A percentile compares a stretch with the other conserved stretches of the same genome.
phyloP scores from a whole-genome alignment of 164 flowering plant genomes.

The Aristolochia californica region DNA sequence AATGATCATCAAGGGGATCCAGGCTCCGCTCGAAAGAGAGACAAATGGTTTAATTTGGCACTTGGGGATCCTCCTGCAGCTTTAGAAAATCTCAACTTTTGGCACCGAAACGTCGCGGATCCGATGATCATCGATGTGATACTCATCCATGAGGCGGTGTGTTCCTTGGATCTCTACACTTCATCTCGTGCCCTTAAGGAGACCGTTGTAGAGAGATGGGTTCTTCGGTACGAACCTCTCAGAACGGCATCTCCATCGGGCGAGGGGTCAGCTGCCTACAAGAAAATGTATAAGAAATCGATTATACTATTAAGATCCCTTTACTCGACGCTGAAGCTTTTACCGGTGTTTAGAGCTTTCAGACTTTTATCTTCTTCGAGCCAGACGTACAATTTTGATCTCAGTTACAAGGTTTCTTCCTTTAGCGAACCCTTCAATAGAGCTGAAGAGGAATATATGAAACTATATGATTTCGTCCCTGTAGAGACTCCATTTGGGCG shows the following conservation, averaged over 20 bases:
- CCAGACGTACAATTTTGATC: slow-evolving; percentile 47
- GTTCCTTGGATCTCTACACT: slow-evolving; percentile 8
- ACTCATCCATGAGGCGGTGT: slow-evolving; percentile 41
- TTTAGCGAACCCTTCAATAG: slow-evolving; percentile 55
- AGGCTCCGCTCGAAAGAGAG: slow-evolving; percentile 43
- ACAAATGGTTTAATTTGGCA: slow-evolving; percentile 72
- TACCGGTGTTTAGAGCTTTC: slow-evolving; percentile 65
- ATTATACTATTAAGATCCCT: slow-evolving; percentile 66
- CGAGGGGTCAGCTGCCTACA: slow-evolving; percentile 32
- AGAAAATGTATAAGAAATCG: slow-evolving; percentile 66
- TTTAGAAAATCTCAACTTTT: slow-evolving; percentile 52
- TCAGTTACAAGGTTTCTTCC: slow-evolving; percentile 74
- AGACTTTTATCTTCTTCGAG: slow-evolving; percentile 42
- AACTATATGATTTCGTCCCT: slow-evolving; percentile 45
- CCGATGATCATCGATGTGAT: slow-evolving; percentile 77
- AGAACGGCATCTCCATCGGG: slow-evolving; percentile 24
- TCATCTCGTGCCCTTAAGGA: slow-evolving; percentile 23
- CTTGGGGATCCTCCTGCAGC: slow-evolving; percentile 69
- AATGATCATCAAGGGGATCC: slow-evolving; percentile 29
- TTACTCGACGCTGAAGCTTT: slow-evolving; percentile 59
- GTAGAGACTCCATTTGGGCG: slow-evolving; percentile 73
- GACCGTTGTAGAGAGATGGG: slow-evolving; percentile 88
- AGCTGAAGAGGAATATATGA: slow-evolving; percentile 52
- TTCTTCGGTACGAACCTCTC: slow-evolving; percentile 50
- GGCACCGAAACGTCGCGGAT: slow-evolving; percentile 64